Evolutionary conservation across 2,329 filamentous ascomycete species (phyloP).

Genomic region (Calonectria pseudoreteaudii): DNA sequence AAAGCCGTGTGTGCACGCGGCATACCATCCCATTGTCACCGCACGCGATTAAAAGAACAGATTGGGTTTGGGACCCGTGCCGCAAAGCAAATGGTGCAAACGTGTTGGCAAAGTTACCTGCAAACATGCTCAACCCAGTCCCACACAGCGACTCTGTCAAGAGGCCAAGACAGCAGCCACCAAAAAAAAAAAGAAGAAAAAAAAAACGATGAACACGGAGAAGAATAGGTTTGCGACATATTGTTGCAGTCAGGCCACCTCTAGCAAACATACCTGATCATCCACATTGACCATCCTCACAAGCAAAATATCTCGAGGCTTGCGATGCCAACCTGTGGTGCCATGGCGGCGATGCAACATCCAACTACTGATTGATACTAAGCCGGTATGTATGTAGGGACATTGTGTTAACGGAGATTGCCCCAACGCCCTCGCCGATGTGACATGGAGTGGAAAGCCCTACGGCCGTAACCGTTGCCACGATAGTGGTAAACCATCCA

Average conservation of each 20-base stretch:
- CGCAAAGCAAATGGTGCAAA: not conserved
- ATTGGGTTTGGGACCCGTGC: not conserved
- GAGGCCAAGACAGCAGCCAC: not conserved
- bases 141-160: not conserved
- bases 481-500: conserved; percentile 17
- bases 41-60: not conserved
- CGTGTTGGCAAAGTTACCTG: not conserved
- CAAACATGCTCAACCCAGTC: not conserved
- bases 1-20: not conserved
- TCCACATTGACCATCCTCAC: not conserved
- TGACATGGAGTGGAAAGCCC: not conserved
- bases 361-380: not conserved
- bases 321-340: not conserved
- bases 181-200: not conserved
- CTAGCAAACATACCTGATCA: not conserved
- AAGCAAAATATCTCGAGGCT: not conserved
- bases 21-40: not conserved
- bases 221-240: not conserved
- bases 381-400: not conserved
- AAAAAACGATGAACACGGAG: too few species aligned
- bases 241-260: not conserved
- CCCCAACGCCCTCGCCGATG: not conserved
- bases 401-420: not conserved
- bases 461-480: conserved; percentile 7
- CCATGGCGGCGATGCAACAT: not conserved